Conservation (phyloP, 2,329 filamentous ascomycete species). For the Nothomitra cinnamomea region DNA sequence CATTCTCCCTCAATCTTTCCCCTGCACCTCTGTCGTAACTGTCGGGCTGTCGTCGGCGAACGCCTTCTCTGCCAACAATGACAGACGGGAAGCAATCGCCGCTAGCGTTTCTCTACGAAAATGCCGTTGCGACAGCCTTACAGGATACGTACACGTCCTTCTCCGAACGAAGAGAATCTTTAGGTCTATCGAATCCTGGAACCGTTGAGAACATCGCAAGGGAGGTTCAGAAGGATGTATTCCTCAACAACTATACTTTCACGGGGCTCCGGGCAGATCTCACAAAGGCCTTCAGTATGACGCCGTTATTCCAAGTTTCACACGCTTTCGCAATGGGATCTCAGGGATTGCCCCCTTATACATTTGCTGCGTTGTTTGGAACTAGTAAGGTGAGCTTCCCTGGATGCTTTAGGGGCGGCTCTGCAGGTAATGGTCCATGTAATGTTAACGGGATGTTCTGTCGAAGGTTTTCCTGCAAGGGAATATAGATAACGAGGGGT, state of each 20-base stretch:
- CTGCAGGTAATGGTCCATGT: neutral
- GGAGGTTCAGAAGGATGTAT: slow-evolving; percentile 91
- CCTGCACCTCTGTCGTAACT: slow-evolving; percentile 8
- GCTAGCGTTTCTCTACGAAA: slow-evolving; percentile 53
- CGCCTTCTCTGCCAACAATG: neutral
- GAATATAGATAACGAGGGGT: slow-evolving; percentile 83
- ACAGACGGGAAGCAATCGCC: slow-evolving; percentile 19
- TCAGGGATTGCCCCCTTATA: slow-evolving; percentile 83
- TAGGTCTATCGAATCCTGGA: slow-evolving; percentile 83
- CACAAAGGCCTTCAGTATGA: slow-evolving; percentile 89
- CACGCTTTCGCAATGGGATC: slow-evolving; percentile 90
- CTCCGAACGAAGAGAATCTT: slow-evolving; percentile 67
- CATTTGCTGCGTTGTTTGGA: slow-evolving; percentile 85
- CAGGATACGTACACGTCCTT: slow-evolving; percentile 69
- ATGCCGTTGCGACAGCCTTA: slow-evolving; percentile 51
- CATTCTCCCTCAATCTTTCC: slow-evolving; percentile 14
- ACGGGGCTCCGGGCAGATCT: slow-evolving; percentile 88
- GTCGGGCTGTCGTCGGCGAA: neutral
- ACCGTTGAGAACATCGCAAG: slow-evolving; percentile 76
- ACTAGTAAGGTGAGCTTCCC: slow-evolving; percentile 59
- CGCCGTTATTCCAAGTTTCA: slow-evolving; percentile 89
- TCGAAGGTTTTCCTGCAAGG: slow-evolving; percentile 82
- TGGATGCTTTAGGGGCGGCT: neutral
- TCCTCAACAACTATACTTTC: slow-evolving; percentile 95
- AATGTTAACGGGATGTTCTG: slow-evolving; percentile 6